phyloP scores from a whole-genome alignment of 108 stramenopile species.

The Nannochloropsis salina region DNA sequence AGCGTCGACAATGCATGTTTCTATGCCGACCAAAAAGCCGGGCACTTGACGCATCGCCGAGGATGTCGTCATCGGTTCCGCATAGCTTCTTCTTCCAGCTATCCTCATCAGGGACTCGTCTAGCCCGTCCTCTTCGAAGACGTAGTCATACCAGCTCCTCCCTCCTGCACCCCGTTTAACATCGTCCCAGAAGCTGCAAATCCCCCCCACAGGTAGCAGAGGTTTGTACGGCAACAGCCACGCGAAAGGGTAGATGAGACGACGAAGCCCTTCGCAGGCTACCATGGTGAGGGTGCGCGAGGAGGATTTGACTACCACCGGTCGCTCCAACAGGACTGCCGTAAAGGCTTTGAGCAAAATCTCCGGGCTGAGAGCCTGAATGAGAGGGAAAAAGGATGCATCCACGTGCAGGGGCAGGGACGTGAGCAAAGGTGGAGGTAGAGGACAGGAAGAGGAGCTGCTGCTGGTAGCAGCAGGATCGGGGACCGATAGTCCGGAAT shows the following conservation, averaged over 20 bases:
- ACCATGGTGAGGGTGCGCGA: constrained; percentile 1
- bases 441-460: not conserved
- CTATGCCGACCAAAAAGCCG: not conserved
- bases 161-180: not conserved
- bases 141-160: not conserved
- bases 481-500: not conserved
- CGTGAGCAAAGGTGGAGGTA: not conserved
- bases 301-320: not conserved
- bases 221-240: not conserved
- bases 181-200: not conserved
- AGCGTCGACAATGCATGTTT: not conserved
- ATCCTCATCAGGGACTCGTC: not conserved
- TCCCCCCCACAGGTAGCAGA: not conserved
- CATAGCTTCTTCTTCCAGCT: not conserved
- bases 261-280: constrained; percentile 4
- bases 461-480: not conserved
- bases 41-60: not conserved
- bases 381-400: not conserved
- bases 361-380: not conserved
- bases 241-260: constrained; percentile 15
- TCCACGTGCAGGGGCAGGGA: not conserved
- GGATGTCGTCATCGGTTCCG: not conserved
- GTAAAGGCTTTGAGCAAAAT: not conserved
- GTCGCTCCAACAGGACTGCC: not conserved
- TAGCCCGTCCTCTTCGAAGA: not conserved